phyloP scores from a whole-genome alignment of 176 grass and related monocot genomes.

The bread wheat (Triticum aestivum) region IWGSC_CS_RefSeq_v2.1 NC_057806.1:640586529-640587028 shows the following conservation, averaged over 20 bases:
- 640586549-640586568: not conserved
- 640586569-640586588: not conserved
- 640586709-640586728: no score
- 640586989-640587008: not conserved
- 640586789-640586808: conserved; percentile 23
- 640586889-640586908: conserved; percentile 10
- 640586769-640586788: conserved; percentile 13
- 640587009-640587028: conserved; percentile 17
- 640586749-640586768: conserved; percentile 25
- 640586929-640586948: not conserved
- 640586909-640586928: not conserved
- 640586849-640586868: conserved; percentile 10
- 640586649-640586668: no score
- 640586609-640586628: conserved; percentile 31
- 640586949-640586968: not conserved
- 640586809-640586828: conserved; percentile 13
- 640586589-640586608: not conserved
- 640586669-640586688: no score
- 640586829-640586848: conserved; percentile 1
- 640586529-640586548: not conserved
- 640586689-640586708: no score
- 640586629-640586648: no score
- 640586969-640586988: conserved; percentile 20
- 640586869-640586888: not conserved
- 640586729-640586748: no score